phyloP scores from a whole-genome alignment of 2,329 filamentous ascomycete species.

The Nannizzia gypsea region DNA sequence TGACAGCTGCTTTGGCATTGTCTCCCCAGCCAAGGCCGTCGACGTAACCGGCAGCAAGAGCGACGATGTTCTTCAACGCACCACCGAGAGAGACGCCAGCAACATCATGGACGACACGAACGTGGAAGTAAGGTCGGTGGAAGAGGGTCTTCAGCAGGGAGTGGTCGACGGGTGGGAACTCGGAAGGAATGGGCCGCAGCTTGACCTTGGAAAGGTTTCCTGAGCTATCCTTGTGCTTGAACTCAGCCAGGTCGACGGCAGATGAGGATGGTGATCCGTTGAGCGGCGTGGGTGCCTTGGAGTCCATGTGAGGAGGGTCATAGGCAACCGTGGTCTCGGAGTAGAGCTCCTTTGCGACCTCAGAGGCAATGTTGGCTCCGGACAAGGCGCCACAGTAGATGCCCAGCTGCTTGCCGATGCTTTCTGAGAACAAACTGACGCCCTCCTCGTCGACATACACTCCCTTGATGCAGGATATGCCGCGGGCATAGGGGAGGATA shows the following conservation, averaged over 20 bases:
- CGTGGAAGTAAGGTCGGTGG: slow-evolving; percentile 95
- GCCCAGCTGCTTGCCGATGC: slow-evolving; percentile 76
- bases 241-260: slow-evolving; percentile 32
- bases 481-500: slow-evolving; percentile 81
- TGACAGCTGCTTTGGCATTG: slow-evolving; percentile 96
- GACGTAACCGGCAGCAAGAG: slow-evolving; percentile 86
- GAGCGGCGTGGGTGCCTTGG: slow-evolving; percentile 55
- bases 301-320: slow-evolving; percentile 82
- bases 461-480: slow-evolving; percentile 96
- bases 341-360: slow-evolving; percentile 92
- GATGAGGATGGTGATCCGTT: slow-evolving; percentile 42
- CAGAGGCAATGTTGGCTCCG: slow-evolving; percentile 89
- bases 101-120: slow-evolving; percentile 87
- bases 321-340: slow-evolving; percentile 96
- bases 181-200: slow-evolving; percentile 62
- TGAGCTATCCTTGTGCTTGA: slow-evolving; percentile 57
- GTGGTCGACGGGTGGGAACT: slow-evolving; percentile 81
- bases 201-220: slow-evolving; percentile 56
- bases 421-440: slow-evolving; percentile 84
- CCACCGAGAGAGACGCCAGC: slow-evolving; percentile 90
- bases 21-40: slow-evolving; percentile 95
- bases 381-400: slow-evolving; percentile 96
- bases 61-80: slow-evolving; percentile 93
- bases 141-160: slow-evolving; percentile 73
- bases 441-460: slow-evolving; percentile 82